Evolutionary conservation across 2,329 filamentous ascomycete genomes (phyloP).

Genomic region (Emergomyces africanus): DNA sequence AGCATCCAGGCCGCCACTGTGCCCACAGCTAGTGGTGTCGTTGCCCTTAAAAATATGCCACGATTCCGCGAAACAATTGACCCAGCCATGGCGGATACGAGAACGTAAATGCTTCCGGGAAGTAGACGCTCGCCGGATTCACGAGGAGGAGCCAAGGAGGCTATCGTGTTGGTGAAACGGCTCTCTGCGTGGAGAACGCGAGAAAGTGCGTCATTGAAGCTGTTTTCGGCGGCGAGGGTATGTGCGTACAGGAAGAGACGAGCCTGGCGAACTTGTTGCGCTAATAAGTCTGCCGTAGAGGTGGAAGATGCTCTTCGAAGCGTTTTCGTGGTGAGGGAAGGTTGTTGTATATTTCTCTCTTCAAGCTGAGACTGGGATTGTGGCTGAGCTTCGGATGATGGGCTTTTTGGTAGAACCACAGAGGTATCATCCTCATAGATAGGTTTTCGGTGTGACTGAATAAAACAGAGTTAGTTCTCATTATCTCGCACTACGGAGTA

Average conservation of each 20-base stretch:
- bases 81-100: conserved; percentile 89
- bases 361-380: conserved; percentile 4
- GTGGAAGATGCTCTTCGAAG: conserved; percentile 22
- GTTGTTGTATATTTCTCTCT: conserved; percentile 1
- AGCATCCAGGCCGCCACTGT: conserved; percentile 72
- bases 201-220: conserved; percentile 71
- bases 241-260: conserved; percentile 71
- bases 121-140: conserved; percentile 80
- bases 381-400: neutral
- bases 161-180: conserved; percentile 78
- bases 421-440: conserved; percentile 12
- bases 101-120: conserved; percentile 80
- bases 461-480: conserved; percentile 2
- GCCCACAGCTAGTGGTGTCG: conserved; percentile 66
- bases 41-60: conserved; percentile 65
- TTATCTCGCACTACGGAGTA: neutral
- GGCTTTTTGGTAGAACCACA: neutral
- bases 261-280: conserved; percentile 63
- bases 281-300: conserved; percentile 81
- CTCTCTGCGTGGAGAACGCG: conserved; percentile 73
- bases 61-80: conserved; percentile 83
- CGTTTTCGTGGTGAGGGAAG: neutral
- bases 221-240: conserved; percentile 62
- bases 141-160: conserved; percentile 72
- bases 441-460: conserved; percentile 9